These are phyloP conservation scores for Deuterostichococcus epilithicus DNA, from an alignment of 139 green algal species.

Conservation along the genomic window DNA sequence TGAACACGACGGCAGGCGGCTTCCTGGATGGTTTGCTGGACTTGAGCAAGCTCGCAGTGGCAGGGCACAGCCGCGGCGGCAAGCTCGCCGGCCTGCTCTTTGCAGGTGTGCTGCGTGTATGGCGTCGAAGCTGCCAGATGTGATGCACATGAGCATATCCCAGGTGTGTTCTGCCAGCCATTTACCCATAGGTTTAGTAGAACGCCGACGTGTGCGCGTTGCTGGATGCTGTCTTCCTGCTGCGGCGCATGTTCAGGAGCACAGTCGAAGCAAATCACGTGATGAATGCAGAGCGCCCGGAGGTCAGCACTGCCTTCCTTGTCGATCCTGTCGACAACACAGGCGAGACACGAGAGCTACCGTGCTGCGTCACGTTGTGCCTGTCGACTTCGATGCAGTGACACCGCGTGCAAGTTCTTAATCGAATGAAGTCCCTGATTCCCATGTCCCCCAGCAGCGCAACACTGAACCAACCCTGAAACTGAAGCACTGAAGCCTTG, in stretches of 20 bases:
- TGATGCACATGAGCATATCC: not conserved
- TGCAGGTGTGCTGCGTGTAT: conserved; percentile 7
- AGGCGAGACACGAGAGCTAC: not conserved
- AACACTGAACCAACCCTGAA: not conserved
- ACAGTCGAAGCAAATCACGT: not conserved
- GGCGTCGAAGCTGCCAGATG: not conserved
- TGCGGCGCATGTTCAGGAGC: not conserved
- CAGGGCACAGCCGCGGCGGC: conserved; percentile 57
- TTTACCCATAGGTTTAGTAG: not conserved
- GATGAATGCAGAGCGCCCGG: not conserved
- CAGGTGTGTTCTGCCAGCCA: not conserved
- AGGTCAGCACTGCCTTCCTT: conserved; percentile 42
- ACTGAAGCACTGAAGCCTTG: not conserved
- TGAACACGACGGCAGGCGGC: not conserved
- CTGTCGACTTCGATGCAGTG: too few species aligned
- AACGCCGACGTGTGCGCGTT: too few species aligned
- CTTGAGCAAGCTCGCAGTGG: conserved; percentile 9
- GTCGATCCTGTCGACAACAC: conserved; percentile 61
- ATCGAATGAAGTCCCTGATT: not conserved
- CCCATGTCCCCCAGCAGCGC: not conserved
- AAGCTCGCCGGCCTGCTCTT: conserved; percentile 58
- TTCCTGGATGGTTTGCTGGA: conserved; percentile 22
- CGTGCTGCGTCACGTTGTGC: not conserved
- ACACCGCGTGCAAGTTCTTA: not conserved
- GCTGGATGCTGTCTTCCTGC: not conserved